Percentiles rank a stretch among this genome's conserved stretches.
Conservation (phyloP, 208 protist species). For the Trypanosoma avium region DNA sequence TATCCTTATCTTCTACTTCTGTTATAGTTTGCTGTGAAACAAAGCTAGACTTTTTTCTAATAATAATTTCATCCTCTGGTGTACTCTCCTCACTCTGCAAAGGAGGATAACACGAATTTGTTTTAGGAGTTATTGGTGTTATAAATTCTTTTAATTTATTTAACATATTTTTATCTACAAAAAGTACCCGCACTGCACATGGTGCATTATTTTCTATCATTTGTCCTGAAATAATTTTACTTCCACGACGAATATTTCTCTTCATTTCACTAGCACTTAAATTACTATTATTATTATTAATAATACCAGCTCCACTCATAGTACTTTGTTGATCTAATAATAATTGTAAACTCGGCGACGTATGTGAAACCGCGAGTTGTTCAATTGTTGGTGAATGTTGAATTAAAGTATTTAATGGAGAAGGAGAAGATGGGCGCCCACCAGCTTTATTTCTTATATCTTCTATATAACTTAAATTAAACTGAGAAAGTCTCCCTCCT, state of each 20-base stretch:
- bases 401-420: background rate
- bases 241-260: slow-evolving; percentile 19
- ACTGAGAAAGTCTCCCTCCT: background rate
- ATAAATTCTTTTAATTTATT: slow-evolving; percentile 5
- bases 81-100: too few species aligned
- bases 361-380: slow-evolving; percentile 1
- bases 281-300: background rate
- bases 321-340: background rate
- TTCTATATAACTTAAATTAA: slow-evolving; percentile 1
- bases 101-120: too few species aligned
- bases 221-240: slow-evolving; percentile 21
- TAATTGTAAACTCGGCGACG: background rate
- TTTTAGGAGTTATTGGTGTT: background rate
- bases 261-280: background rate
- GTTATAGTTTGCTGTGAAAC: too few species aligned
- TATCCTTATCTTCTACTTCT: too few species aligned
- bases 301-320: too few species aligned
- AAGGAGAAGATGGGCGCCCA: background rate
- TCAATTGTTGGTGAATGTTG: background rate
- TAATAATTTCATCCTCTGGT: too few species aligned
- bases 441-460: background rate
- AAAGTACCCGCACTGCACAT: slow-evolving; percentile 24
- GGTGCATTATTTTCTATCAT: background rate
- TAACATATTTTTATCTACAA: slow-evolving; percentile 19
- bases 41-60: too few species aligned